Conservation (phyloP, 768 basidiomycete genomes). For the Kwoniella sp. region DNA sequence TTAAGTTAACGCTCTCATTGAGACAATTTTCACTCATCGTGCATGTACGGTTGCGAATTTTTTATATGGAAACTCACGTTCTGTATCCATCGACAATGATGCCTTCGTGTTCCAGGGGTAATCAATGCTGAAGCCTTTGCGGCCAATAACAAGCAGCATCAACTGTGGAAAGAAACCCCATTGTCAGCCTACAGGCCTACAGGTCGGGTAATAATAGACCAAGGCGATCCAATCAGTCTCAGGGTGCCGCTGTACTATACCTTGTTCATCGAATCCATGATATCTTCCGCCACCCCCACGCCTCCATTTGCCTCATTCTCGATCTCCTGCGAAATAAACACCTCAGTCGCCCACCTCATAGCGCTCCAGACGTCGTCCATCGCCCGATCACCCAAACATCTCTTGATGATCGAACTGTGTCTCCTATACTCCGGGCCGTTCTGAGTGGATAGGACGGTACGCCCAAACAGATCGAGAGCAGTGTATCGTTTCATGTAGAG, state of each 20-base stretch:
- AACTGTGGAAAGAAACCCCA: slow-evolving; percentile 5
- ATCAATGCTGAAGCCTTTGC: slow-evolving; percentile 22
- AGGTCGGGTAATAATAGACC: too few species aligned
- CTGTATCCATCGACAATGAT: slow-evolving; percentile 18
- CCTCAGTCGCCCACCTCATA: slow-evolving; percentile 13
- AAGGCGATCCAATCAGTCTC: slow-evolving; percentile 1
- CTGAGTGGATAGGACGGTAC: slow-evolving; percentile 25
- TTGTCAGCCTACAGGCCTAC: too few species aligned
- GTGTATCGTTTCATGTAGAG: slow-evolving; percentile 24
- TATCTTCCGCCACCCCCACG: slow-evolving; percentile 19
- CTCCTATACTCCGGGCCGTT: slow-evolving; percentile 32
- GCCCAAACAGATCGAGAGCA: slow-evolving; percentile 31
- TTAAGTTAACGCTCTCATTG: too few species aligned
- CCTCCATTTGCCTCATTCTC: not conserved
- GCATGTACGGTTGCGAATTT: too few species aligned
- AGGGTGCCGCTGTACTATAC: too few species aligned
- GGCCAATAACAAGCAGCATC: slow-evolving; percentile 34
- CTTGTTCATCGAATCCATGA: slow-evolving; percentile 18
- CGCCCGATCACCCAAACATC: slow-evolving; percentile 29
- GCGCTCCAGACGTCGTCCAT: slow-evolving; percentile 30
- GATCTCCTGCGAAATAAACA: slow-evolving; percentile 22
- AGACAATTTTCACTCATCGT: too few species aligned
- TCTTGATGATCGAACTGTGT: slow-evolving; percentile 32
- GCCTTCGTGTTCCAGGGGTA: slow-evolving; percentile 23
- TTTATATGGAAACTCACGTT: slow-evolving; percentile 1